A percentile compares a stretch with the other conserved stretches of the same genome.
phyloP scores from a whole-genome alignment of 768 basidiomycete genomes.

The Mycena belliarum region DNA sequence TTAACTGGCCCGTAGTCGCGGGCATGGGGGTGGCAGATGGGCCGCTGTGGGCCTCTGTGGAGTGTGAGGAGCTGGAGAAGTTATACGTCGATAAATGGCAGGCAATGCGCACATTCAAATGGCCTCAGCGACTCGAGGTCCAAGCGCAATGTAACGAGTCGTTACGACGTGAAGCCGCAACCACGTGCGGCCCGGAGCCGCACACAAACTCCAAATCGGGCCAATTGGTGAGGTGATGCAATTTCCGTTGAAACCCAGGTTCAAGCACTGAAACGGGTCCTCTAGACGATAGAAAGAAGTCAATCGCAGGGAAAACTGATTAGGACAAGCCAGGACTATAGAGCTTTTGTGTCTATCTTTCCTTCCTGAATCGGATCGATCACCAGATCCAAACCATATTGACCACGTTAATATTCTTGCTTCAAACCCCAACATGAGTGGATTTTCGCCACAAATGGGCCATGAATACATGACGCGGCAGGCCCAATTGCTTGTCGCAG shows the following conservation, averaged over 20 bases:
- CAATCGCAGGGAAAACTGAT: no score
- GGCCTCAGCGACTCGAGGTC: neutral
- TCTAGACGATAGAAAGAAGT: no score
- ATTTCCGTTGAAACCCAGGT: no score
- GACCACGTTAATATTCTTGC: neutral
- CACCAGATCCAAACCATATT: neutral
- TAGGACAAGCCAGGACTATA: no score
- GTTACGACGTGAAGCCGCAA: no score
- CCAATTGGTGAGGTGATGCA: no score
- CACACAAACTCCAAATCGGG: no score
- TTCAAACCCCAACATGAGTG: slow-evolving; percentile 6
- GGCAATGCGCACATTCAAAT: neutral
- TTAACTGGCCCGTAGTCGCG: slow-evolving; percentile 41
- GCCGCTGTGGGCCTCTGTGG: neutral
- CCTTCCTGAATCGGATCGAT: no score
- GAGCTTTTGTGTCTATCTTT: no score
- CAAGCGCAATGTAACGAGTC: neutral
- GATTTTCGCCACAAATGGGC: slow-evolving; percentile 7
- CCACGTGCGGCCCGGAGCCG: no score
- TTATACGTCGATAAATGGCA: neutral
- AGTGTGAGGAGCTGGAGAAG: neutral
- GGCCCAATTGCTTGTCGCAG: neutral
- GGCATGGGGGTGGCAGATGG: slow-evolving; percentile 35
- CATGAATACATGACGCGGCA: neutral
- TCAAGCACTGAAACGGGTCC: no score